Conservation (phyloP, 805 yeast genomes). For the Ogataea paradorogensis region DNA sequence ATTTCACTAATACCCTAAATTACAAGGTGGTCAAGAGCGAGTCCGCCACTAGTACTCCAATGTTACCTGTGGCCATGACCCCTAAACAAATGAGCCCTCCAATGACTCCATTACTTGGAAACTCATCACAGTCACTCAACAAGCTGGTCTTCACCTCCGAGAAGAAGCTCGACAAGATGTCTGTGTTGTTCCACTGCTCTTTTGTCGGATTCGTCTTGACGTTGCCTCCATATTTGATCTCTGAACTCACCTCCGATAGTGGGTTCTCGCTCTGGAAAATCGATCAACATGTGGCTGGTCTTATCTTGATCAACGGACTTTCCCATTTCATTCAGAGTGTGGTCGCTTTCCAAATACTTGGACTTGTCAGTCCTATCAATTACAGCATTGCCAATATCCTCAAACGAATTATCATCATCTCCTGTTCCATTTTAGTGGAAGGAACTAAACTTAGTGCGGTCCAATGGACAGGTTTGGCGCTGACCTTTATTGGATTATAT, state of each 20-base stretch:
- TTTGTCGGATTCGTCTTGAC: conserved; percentile 65
- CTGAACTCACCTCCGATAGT: conserved; percentile 43
- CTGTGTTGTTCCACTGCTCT: conserved; percentile 71
- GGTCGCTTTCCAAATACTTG: conserved; percentile 73
- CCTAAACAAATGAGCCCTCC: conserved; percentile 27
- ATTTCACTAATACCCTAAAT: conserved; percentile 28
- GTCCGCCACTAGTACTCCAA: conserved; percentile 35
- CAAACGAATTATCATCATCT: conserved; percentile 69
- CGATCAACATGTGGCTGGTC: conserved; percentile 26
- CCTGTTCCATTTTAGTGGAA: conserved; percentile 65
- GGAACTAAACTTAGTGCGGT: conserved; percentile 38
- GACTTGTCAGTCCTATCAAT: conserved; percentile 68
- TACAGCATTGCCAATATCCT: conserved; percentile 77
- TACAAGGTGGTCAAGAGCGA: conserved; percentile 30
- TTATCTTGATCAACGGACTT: conserved; percentile 60
- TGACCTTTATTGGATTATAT: conserved; percentile 62
- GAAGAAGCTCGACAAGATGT: conserved; percentile 61
- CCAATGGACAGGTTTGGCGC: conserved; percentile 51
- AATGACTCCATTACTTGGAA: conserved; percentile 25
- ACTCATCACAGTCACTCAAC: conserved; percentile 23
- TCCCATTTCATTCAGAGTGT: conserved; percentile 72
- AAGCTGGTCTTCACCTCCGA: conserved; percentile 25
- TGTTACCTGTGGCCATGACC: conserved; percentile 33
- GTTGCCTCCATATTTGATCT: conserved; percentile 59
- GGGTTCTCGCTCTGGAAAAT: conserved; percentile 33